Evolutionary conservation across 805 yeast species (phyloP), one percentile per base, ranked within the genome.

Genomic region (Priceomyces haplophilus): DNA sequence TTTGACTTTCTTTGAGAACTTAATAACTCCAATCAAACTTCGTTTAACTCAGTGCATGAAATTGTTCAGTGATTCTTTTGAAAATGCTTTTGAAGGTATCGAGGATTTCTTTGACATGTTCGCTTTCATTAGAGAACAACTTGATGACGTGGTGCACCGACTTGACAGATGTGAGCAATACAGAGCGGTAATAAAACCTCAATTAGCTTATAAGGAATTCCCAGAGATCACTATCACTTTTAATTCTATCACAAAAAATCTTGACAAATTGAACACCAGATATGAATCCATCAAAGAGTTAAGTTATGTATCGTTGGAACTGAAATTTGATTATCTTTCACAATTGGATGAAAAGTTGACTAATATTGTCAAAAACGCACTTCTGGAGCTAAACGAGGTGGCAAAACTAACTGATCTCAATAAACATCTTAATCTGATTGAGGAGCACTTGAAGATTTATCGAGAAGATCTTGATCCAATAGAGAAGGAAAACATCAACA

Each of bases 221-320:
- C 56, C 53, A 3, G 48, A 46, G 16, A 29, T 59, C 18, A 38
- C 42, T 17, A 43, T 46, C 8, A 32, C 45, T 29, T 33, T 37
- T 8, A 40, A 30, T 16, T 23, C n/a, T 12, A 45, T 59, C 10
- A 43, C 45, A n/a, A 34, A 40, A 13, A 51, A 47, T 19, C 47
- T 59, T 38, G 30, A 45, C 6, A 39, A 47, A 10, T 46, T 58
- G 5, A 46, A 46, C 13, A 23, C 50, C 13, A 20, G 36, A 6
- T 45, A 44, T 33, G 53, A 43, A 13, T 53, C 39, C 4, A 42
- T 21, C 25, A 49, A 54, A 39, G 39, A 42, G 4, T 42, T 54
- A 27, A 38, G 40, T 12, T 23, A 51, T 25, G 43, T 38, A 7
- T 36, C 37, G 31, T 17, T 53, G 8, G 18, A 37, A 4, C 42